These are phyloP conservation scores for Thelephora ganbajun DNA, from an alignment of 768 basidiomycete species.

Conservation along the genomic window DNA sequence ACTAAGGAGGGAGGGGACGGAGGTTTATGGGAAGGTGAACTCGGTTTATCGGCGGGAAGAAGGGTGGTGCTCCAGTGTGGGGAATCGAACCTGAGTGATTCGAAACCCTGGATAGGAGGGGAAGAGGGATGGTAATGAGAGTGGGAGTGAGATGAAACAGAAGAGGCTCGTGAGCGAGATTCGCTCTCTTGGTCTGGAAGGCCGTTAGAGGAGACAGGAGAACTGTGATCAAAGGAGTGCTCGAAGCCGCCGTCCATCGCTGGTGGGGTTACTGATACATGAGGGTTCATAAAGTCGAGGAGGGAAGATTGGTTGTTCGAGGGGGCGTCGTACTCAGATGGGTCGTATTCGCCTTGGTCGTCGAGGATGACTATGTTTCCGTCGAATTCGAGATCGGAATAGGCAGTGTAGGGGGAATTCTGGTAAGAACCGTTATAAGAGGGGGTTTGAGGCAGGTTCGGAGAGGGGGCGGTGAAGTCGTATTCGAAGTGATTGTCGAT, in stretches of 20 bases:
- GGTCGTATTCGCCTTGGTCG: constrained; percentile 53
- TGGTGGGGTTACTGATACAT: constrained; percentile 23
- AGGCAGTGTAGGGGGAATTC: constrained; percentile 54
- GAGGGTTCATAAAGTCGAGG: constrained; percentile 41
- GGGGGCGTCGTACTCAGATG: constrained; percentile 57
- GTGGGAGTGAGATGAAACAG: constrained; percentile 44
- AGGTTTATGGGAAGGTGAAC: constrained; percentile 32
- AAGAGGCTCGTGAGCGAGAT: constrained; percentile 47
- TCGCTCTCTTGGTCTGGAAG: constrained; percentile 24
- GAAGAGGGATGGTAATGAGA: constrained; percentile 32
- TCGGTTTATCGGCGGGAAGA: constrained; percentile 28
- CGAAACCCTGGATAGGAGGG: constrained; percentile 42
- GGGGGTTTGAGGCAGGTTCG: constrained; percentile 35
- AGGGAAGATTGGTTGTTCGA: constrained; percentile 26
- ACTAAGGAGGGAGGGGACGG: constrained; percentile 49
- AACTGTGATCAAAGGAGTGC: constrained; percentile 44
- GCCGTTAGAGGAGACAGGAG: constrained; percentile 44
- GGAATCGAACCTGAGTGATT: constrained; percentile 50
- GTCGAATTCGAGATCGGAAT: constrained; percentile 45
- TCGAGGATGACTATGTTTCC: constrained; percentile 32
- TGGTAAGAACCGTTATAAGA: constrained; percentile 56
- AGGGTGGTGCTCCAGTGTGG: constrained; percentile 38
- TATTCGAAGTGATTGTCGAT: constrained; percentile 21
- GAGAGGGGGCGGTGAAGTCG: constrained; percentile 18
- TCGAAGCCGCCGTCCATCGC: constrained; percentile 23